Conservation (phyloP, 2,329 filamentous ascomycete genomes). For the Fusarium coicis region DNA sequence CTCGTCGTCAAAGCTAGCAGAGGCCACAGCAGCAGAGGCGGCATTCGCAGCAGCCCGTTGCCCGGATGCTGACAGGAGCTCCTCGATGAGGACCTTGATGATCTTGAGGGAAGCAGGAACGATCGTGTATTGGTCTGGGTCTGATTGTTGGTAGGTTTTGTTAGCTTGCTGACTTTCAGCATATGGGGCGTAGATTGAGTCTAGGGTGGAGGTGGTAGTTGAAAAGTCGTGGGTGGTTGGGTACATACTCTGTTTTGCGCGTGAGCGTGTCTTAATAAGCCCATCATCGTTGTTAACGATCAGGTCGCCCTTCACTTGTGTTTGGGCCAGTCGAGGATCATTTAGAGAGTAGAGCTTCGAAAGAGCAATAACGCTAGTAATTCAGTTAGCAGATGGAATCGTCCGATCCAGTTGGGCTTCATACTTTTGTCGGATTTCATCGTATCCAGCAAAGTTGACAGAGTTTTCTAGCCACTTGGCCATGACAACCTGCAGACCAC, state of each 20-base stretch:
- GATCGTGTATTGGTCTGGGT: constrained; percentile 89
- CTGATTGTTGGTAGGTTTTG: constrained; percentile 53
- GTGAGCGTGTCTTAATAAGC: constrained; percentile 92
- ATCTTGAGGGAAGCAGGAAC: constrained; percentile 94
- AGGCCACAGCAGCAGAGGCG: constrained; percentile 71
- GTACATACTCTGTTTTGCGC: constrained; percentile 79
- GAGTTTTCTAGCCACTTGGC: constrained; percentile 98
- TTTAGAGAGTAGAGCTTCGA: constrained; percentile 91
- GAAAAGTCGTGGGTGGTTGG: constrained; percentile 29
- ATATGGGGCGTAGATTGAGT: constrained; percentile 36
- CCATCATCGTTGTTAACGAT: constrained; percentile 79
- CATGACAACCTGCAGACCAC: constrained; percentile 88
- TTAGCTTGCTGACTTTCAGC: constrained; percentile 43
- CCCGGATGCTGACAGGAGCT: constrained; percentile 84
- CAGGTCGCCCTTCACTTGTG: constrained; percentile 90
- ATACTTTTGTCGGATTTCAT: constrained; percentile 96
- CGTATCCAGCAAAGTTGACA: constrained; percentile 96
- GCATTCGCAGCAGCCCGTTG: constrained; percentile 68
- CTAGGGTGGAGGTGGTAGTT: constrained; percentile 28
- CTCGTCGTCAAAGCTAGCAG: constrained; percentile 69
- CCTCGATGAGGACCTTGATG: constrained; percentile 92
- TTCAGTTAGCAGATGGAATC: constrained; percentile 45
- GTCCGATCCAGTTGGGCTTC: constrained; percentile 45
- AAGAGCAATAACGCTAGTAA: constrained; percentile 82
- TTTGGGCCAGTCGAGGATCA: constrained; percentile 80